Evolutionary conservation across 129 eudicot species (phyloP).

Genomic region (Flaveria bidentis): DNA sequence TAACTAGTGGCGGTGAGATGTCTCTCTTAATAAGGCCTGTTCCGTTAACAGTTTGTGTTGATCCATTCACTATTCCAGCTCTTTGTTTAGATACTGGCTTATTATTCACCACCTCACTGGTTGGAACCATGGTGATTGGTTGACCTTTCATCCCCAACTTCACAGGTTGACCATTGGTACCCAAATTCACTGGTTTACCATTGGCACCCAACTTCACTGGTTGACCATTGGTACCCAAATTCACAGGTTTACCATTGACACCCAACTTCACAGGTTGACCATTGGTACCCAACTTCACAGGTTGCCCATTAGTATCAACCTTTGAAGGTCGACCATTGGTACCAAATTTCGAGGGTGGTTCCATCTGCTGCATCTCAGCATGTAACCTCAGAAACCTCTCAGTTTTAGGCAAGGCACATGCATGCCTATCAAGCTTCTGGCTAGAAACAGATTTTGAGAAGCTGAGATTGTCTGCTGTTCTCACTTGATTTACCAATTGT

Average conservation of each 20-base stretch:
- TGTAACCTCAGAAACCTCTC: conserved; percentile 32
- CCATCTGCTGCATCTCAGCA: conserved; percentile 58
- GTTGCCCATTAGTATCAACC: conserved; percentile 53
- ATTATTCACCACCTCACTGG: conserved; percentile 55
- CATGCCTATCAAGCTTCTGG: conserved; percentile 34
- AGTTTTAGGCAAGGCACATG: conserved; percentile 22
- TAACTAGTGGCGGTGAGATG: conserved; percentile 38
- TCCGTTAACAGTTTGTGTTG: conserved; percentile 42
- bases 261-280: conserved; percentile 57
- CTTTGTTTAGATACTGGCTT: conserved; percentile 27
- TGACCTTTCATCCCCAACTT: conserved; percentile 63
- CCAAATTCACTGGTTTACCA: conserved; percentile 53
- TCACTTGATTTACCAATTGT: conserved; percentile 48
- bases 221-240: conserved; percentile 53
- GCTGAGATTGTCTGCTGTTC: conserved; percentile 45
- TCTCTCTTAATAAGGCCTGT: conserved; percentile 51
- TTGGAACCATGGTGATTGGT: conserved; percentile 67
- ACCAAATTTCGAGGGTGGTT: conserved; percentile 46
- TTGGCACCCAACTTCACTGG: conserved; percentile 52
- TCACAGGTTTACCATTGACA: conserved; percentile 52
- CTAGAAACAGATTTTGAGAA: conserved; percentile 50
- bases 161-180: conserved; percentile 53
- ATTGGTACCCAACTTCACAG: conserved; percentile 49
- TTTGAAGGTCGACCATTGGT: conserved; percentile 52
- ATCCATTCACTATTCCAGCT: not conserved